Percentiles rank a stretch among this genome's conserved stretches.
These are phyloP conservation scores for Gnomoniopsis sp. DNA, from an alignment of 2,329 filamentous ascomycete genomes.

Conservation along the genomic window DNA sequence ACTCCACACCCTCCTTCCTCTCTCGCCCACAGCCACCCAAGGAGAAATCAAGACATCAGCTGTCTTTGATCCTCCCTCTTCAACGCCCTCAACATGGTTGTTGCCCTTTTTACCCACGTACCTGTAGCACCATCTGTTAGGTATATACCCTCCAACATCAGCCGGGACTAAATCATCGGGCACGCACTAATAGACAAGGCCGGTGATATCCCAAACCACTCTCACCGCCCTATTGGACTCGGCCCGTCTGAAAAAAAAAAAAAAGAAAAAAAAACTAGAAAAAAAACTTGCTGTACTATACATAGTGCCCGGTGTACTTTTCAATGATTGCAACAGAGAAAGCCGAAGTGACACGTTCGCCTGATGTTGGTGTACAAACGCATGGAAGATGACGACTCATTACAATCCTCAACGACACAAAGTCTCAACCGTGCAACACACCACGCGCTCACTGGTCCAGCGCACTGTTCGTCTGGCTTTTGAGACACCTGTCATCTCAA, in stretches of 20 bases:
- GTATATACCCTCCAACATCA: background rate
- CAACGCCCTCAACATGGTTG: background rate
- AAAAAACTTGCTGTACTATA: too few relatives aligned
- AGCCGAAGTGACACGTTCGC: too few relatives aligned
- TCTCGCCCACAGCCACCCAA: too few relatives aligned
- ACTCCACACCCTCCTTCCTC: background rate
- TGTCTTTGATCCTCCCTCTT: background rate
- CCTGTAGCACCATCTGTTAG: background rate
- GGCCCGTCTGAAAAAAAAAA: background rate
- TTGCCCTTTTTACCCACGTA: background rate
- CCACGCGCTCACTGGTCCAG: background rate
- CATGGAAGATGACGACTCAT: background rate
- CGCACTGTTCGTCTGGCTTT: background rate
- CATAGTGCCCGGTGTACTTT: too few relatives aligned
- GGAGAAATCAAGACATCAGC: too few relatives aligned
- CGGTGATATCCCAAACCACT: background rate
- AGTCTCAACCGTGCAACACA: background rate
- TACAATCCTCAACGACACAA: background rate
- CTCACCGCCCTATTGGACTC: background rate
- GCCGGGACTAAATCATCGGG: background rate
- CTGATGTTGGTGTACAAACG: background rate
- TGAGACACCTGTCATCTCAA: slow-evolving; percentile 1
- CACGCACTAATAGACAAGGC: background rate
- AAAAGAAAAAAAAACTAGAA: background rate
- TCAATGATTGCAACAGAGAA: too few relatives aligned